Conservation (phyloP, 139 green algal genomes). For the Coelastrella sp. region DNA sequence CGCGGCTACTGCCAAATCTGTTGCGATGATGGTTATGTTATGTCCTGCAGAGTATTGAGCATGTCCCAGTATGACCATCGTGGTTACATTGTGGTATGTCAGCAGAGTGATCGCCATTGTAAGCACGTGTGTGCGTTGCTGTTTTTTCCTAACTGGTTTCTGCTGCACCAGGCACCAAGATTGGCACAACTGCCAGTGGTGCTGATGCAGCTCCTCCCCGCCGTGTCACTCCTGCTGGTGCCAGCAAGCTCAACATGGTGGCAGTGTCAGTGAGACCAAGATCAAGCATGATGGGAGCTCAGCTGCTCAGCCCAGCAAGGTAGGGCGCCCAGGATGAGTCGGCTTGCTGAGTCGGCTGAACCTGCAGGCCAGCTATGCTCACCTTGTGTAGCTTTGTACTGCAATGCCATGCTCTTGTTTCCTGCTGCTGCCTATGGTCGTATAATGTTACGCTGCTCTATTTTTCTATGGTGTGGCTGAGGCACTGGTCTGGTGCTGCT, state of each 20-base stretch:
- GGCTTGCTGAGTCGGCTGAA: not conserved
- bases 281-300: not conserved
- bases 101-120: not conserved
- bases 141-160: not conserved
- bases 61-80: not conserved
- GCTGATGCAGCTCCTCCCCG: conserved; percentile 1
- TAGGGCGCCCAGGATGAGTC: not conserved
- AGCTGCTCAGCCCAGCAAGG: not conserved
- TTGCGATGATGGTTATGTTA: no score
- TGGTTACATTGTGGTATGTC: not conserved
- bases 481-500: not conserved
- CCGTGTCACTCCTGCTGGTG: not conserved
- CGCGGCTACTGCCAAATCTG: no score
- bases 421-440: not conserved
- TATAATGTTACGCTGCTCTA: not conserved
- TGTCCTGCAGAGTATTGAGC: not conserved
- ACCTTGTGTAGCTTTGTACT: not conserved
- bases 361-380: not conserved
- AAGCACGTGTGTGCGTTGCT: not conserved
- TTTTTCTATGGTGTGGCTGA: not conserved
- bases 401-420: not conserved
- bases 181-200: not conserved
- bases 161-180: not conserved
- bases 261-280: not conserved
- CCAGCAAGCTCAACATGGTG: conserved; percentile 35